Conservation (phyloP, 2,329 filamentous ascomycete species). For the Aurifilum marmelostoma region DNA sequence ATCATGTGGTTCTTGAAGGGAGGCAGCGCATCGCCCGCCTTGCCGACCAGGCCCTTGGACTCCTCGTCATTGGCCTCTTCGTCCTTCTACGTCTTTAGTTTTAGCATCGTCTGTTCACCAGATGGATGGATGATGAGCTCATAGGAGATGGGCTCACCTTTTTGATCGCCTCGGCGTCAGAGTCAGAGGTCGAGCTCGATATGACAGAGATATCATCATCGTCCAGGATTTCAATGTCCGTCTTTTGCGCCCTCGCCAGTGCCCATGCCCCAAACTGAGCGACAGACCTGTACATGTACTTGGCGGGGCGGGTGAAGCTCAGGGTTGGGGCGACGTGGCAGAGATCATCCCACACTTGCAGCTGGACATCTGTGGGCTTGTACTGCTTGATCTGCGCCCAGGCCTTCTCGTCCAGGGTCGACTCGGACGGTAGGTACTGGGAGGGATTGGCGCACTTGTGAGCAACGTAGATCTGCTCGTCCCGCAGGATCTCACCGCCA, state of each 20-base stretch:
- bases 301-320: constrained; percentile 95
- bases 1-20: constrained; percentile 87
- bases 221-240: constrained; percentile 77
- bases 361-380: constrained; percentile 84
- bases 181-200: constrained; percentile 57
- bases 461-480: constrained; percentile 93
- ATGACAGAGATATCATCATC: constrained; percentile 79
- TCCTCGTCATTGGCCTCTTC: constrained; percentile 33
- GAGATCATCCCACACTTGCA: constrained; percentile 95
- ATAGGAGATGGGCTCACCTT: constrained; percentile 27
- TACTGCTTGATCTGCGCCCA: constrained; percentile 65
- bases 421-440: constrained; percentile 71
- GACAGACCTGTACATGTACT: constrained; percentile 91
- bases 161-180: constrained; percentile 33
- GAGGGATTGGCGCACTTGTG: constrained; percentile 90
- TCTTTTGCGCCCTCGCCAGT: constrained; percentile 78
- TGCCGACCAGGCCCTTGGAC: constrained; percentile 63
- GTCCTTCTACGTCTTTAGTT: constrained; percentile 12
- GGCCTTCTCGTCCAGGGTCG: constrained; percentile 65
- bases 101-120: not conserved
- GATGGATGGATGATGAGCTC: too few relatives aligned
- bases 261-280: constrained; percentile 95
- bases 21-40: constrained; percentile 81
- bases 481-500: constrained; percentile 84
- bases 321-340: constrained; percentile 91